Percentiles rank a stretch among this genome's conserved stretches.
These are phyloP conservation scores for Cladorrhinum sp. DNA, from an alignment of 2,329 filamentous ascomycete species.

Conservation along the genomic window DNA sequence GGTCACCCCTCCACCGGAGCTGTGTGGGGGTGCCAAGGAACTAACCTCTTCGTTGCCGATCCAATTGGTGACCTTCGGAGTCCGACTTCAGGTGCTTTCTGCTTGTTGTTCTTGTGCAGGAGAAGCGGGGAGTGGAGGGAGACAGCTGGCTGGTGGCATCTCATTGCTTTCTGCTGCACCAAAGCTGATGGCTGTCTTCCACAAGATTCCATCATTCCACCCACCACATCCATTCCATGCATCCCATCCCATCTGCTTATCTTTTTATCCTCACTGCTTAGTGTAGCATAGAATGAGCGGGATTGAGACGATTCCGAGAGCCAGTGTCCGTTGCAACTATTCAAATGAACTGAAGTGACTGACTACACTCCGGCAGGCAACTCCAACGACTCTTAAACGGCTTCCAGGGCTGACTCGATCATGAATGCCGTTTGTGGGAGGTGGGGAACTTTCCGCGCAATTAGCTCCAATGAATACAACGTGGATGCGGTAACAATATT, in stretches of 20 bases:
- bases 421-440: not conserved
- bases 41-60: not conserved
- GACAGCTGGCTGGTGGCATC: not conserved
- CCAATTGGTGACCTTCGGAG: slow-evolving; percentile 1
- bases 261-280: not conserved
- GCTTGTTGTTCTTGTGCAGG: not conserved
- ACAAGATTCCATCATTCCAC: not conserved
- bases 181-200: not conserved
- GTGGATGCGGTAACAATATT: not conserved
- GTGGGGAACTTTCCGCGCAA: slow-evolving; percentile 5
- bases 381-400: not conserved
- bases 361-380: not conserved
- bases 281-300: not conserved
- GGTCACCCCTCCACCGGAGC: slow-evolving; percentile 1
- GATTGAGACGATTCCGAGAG: not conserved
- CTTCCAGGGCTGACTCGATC: slow-evolving; percentile 4
- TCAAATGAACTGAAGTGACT: not conserved
- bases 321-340: not conserved
- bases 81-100: not conserved
- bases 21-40: slow-evolving; percentile 7
- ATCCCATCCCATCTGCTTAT: not conserved
- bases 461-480: not conserved
- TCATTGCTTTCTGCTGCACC: not conserved
- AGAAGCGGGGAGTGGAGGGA: not conserved
- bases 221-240: no score